Base-by-base conservation (phyloP, 2,329 filamentous ascomycete species). In the Alternaria tenuissima region DNA sequence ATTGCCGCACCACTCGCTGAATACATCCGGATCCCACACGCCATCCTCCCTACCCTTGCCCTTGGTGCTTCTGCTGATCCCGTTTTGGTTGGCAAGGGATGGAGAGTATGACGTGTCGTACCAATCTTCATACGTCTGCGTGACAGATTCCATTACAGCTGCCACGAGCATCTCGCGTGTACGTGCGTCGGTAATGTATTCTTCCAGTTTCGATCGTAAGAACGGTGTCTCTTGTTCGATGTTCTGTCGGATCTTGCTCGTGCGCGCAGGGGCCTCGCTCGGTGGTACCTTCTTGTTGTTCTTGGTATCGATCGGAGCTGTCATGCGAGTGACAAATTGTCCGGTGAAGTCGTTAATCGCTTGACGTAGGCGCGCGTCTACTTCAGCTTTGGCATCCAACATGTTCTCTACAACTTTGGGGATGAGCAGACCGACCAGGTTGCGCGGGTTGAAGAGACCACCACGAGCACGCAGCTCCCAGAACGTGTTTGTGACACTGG, bases 361-460 rank as follows among this genome's bases (percentile, higher is more conserved):
- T 6, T 83, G 85, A 41, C 88, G 79, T 7, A 91, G 80, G 7
- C 85, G 81, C 1, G 86, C 87, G 65, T 91, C 88, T 0, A 91
- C 81, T 73, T 91, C 88, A 11, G 86, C 87, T 77, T 90, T 90
- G 20, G 88, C 88, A 70, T 91, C 88, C 16, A 90, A 82, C 88
- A 91, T 90, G 71, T 90, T 90, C 71, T 90, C 87, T 0, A 91
- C 86, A 3, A 91, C 88, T 46, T 86, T 86, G 0, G 88, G 88
- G 30, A 90, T 79, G 3, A 90, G 83, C 11, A 90, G 79, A 1
- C 85, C 84, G 66, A 89, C 82, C 44, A 89, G 84, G 51, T 86
- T 87, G 41, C 84, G 80, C 0, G 88, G 87, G 64, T 89, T 89
- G 82, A 90, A 90, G 16, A 90, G 82, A 7, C 85, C 86, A 49